phyloP scores from a whole-genome alignment of 2,329 filamentous ascomycete genomes.

The Colletotrichum agaves region DNA sequence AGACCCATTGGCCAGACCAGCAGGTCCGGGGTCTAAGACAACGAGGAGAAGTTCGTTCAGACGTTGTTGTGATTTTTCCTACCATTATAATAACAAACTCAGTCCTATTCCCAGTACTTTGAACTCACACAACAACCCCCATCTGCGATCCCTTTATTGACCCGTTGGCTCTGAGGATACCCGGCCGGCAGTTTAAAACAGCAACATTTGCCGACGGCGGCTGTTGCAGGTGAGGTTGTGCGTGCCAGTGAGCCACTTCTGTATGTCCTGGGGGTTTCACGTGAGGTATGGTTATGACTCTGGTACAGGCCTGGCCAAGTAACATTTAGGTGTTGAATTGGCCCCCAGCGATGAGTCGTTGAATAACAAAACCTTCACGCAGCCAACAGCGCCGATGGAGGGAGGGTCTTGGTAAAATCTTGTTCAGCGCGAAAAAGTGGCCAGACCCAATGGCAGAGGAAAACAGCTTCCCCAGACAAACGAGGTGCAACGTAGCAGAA shows the following conservation, averaged over 20 bases:
- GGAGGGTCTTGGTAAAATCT: slow-evolving; percentile 32
- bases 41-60: slow-evolving; percentile 1
- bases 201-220: slow-evolving; percentile 29
- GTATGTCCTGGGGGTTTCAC: not conserved
- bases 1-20: not conserved
- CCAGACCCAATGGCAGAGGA: slow-evolving; percentile 15
- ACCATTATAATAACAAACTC: no score
- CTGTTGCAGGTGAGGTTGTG: slow-evolving; percentile 22
- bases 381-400: slow-evolving; percentile 27
- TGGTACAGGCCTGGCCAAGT: not conserved
- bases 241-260: not conserved
- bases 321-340: slow-evolving; percentile 14
- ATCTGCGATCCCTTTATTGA: not conserved
- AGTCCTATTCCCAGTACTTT: no score
- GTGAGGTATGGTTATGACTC: not conserved
- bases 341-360: slow-evolving; percentile 12
- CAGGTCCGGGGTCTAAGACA: not conserved
- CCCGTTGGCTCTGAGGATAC: not conserved
- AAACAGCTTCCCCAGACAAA: slow-evolving; percentile 21
- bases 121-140: no score
- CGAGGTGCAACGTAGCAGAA: slow-evolving; percentile 5
- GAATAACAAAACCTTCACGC: slow-evolving; percentile 16
- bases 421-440: not conserved
- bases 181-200: slow-evolving; percentile 13
- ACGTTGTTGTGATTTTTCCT: no score